Conservation (phyloP, 805 yeast genomes). For the Lachancea fermentati region DNA sequence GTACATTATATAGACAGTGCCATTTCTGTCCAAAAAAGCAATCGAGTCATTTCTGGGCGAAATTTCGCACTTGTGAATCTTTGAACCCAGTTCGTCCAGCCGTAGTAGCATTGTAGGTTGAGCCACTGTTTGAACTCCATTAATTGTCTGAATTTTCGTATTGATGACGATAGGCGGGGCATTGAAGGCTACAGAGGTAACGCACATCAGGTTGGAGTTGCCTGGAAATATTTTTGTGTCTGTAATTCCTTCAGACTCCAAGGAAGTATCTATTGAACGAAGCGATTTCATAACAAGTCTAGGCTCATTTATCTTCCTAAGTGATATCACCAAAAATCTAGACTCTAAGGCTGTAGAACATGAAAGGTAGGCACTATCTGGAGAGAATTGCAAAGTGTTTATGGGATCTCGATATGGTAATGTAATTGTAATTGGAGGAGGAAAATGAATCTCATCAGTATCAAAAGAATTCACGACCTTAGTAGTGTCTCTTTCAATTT, state of each 20-base stretch:
- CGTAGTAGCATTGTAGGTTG: slow-evolving; percentile 57
- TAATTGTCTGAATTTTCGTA: slow-evolving; percentile 46
- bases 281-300: slow-evolving; percentile 63
- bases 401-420: slow-evolving; percentile 86
- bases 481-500: slow-evolving; percentile 20
- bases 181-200: slow-evolving; percentile 56
- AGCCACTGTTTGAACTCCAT: slow-evolving; percentile 40
- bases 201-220: slow-evolving; percentile 47
- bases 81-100: slow-evolving; percentile 75
- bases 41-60: slow-evolving; percentile 86
- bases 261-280: slow-evolving; percentile 53
- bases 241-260: slow-evolving; percentile 88
- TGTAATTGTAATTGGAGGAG: slow-evolving; percentile 64
- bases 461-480: slow-evolving; percentile 5
- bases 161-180: slow-evolving; percentile 66
- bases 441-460: slow-evolving; percentile 27
- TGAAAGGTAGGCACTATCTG: slow-evolving; percentile 61
- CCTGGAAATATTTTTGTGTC: slow-evolving; percentile 69
- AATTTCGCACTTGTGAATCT: slow-evolving; percentile 65
- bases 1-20: slow-evolving; percentile 63
- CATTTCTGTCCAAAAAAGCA: slow-evolving; percentile 75
- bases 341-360: slow-evolving; percentile 69
- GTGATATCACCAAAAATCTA: slow-evolving; percentile 67
- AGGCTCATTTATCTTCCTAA: slow-evolving; percentile 59
- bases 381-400: slow-evolving; percentile 64